Evolutionary conservation across 2,329 filamentous ascomycete genomes (phyloP).

Genomic region (Claviceps spartinae): DNA sequence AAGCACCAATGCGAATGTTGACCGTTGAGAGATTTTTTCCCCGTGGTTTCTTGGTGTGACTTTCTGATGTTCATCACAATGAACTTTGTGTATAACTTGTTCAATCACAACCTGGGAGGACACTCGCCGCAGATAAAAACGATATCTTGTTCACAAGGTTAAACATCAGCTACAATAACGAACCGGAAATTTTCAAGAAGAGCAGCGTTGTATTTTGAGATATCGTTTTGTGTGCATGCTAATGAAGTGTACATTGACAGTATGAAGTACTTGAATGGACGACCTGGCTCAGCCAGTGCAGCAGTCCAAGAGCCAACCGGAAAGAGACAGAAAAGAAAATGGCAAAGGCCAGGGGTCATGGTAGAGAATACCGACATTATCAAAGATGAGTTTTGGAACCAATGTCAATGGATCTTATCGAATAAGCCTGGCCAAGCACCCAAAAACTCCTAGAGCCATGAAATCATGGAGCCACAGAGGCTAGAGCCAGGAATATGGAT

Average conservation of each 20-base stretch:
- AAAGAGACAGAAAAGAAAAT: constrained; percentile 76
- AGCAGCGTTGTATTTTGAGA: constrained; percentile 77
- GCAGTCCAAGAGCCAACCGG: constrained; percentile 64
- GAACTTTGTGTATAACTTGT: too few relatives aligned
- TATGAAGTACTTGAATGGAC: constrained; percentile 46
- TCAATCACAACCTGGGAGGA: constrained; percentile 42
- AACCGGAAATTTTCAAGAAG: constrained; percentile 83
- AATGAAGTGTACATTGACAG: constrained; percentile 21
- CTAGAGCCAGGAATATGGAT: background rate
- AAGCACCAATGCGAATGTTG: background rate
- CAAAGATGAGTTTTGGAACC: constrained; percentile 86
- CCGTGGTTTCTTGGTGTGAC: too few relatives aligned
- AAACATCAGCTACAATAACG: constrained; percentile 94
- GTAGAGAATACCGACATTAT: constrained; percentile 89
- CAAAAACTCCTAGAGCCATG: constrained; percentile 33
- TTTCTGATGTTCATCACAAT: too few relatives aligned
- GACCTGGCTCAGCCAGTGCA: constrained; percentile 35
- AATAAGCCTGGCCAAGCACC: constrained; percentile 59
- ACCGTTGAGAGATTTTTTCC: too few relatives aligned
- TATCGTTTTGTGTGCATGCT: background rate
- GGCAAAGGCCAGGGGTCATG: constrained; percentile 62
- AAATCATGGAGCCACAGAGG: too few relatives aligned
- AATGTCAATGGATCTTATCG: constrained; percentile 69
- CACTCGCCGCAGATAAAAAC: constrained; percentile 77
- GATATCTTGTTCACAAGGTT: constrained; percentile 87